These are phyloP conservation scores for Peribolospora baueri DNA, from an alignment of 768 basidiomycete genomes.

Conservation along the genomic window DNA sequence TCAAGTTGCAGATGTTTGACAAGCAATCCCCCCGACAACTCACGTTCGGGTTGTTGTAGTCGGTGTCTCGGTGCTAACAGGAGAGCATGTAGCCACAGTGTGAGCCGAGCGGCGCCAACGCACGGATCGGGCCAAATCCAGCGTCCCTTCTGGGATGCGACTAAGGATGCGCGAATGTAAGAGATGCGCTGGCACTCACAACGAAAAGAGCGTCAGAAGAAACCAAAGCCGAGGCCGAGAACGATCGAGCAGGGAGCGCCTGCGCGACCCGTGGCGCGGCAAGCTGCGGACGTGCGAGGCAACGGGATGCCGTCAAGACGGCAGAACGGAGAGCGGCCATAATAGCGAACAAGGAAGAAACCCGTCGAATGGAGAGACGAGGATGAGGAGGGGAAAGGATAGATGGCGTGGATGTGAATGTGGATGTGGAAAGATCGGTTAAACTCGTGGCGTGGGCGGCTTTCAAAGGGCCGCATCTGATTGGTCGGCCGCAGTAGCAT, in stretches of 20 bases:
- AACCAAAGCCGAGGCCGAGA: neutral
- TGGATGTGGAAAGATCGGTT: neutral
- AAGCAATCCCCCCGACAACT: constrained; percentile 1
- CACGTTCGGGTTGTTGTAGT: constrained; percentile 80
- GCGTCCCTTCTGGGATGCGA: neutral
- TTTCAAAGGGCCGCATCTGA: no score
- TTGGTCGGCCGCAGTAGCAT: no score
- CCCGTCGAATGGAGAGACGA: neutral
- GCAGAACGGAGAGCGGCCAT: neutral
- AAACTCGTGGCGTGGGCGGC: no score
- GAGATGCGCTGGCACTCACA: neutral
- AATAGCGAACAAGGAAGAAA: neutral
- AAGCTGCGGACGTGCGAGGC: neutral
- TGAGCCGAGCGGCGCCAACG: neutral
- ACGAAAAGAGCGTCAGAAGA: constrained; percentile 3
- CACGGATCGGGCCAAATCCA: neutral
- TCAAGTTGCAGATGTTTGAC: neutral
- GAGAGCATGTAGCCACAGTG: neutral
- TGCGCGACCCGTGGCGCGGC: neutral
- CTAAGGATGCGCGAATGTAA: neutral
- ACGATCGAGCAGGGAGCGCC: constrained; percentile 1
- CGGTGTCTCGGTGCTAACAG: constrained; percentile 69
- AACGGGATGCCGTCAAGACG: neutral
- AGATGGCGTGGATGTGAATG: constrained; percentile 2
- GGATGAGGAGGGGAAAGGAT: neutral